Evolutionary conservation across 352 stramenopile genomes (phyloP).

Genomic region (Blastocystis sp.): DNA sequence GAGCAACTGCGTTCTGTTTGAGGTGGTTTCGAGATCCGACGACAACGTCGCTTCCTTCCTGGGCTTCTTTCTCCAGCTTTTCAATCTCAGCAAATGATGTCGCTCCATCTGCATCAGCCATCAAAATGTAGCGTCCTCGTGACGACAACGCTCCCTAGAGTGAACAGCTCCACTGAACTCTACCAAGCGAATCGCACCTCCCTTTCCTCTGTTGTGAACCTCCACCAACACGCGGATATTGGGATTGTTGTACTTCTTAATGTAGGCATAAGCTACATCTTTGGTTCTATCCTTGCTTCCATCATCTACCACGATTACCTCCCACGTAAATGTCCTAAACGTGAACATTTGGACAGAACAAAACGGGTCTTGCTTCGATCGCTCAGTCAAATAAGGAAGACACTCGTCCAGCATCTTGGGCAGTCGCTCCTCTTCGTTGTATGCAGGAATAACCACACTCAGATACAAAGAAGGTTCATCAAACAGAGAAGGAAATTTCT

Average conservation of each 20-base stretch:
- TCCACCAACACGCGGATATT: slow-evolving; percentile 75
- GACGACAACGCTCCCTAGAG: slow-evolving; percentile 76
- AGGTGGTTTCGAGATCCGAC: slow-evolving; percentile 82
- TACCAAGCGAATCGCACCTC: slow-evolving; percentile 74
- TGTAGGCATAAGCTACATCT: slow-evolving; percentile 69
- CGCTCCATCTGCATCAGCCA: slow-evolving; percentile 84
- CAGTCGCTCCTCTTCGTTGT: slow-evolving; percentile 79
- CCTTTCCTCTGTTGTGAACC: slow-evolving; percentile 82
- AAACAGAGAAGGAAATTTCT: slow-evolving; percentile 65
- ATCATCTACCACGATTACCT: slow-evolving; percentile 86
- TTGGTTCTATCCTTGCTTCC: slow-evolving; percentile 78
- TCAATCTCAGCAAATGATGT: slow-evolving; percentile 81
- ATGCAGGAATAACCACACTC: slow-evolving; percentile 78
- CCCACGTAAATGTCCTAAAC: slow-evolving; percentile 69
- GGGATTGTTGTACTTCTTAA: slow-evolving; percentile 68
- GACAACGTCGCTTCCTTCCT: slow-evolving; percentile 71
- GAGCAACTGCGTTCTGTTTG: slow-evolving; percentile 76
- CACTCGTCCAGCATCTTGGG: slow-evolving; percentile 74
- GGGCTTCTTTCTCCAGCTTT: slow-evolving; percentile 66
- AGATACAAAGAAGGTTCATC: slow-evolving; percentile 69
- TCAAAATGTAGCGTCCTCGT: slow-evolving; percentile 75
- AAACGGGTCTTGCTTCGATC: slow-evolving; percentile 68
- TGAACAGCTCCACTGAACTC: background rate
- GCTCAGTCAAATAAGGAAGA: slow-evolving; percentile 72
- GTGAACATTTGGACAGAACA: background rate